These are phyloP conservation scores for Trichoderma atroviride DNA, from an alignment of 2,329 filamentous ascomycete genomes.

Conservation along the genomic window DNA sequence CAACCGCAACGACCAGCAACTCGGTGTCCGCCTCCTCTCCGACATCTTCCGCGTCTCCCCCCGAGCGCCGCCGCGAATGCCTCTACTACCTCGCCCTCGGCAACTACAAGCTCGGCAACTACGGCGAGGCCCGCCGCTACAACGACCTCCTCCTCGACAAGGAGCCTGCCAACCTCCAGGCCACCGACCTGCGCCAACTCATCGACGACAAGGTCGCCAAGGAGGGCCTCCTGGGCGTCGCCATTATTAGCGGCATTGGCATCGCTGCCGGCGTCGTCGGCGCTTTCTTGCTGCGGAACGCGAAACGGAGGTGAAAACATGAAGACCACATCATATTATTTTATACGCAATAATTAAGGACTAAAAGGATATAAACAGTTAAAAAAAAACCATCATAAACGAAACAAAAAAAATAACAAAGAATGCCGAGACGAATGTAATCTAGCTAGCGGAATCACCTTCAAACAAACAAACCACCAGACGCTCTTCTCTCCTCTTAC, in stretches of 20 bases:
- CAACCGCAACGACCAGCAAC: constrained; percentile 82
- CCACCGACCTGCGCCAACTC: constrained; percentile 78
- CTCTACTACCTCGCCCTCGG: constrained; percentile 97
- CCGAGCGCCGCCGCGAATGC: constrained; percentile 93
- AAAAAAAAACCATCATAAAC: neutral
- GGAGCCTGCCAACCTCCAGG: constrained; percentile 90
- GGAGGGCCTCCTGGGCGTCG: constrained; percentile 91
- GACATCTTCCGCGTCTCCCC: constrained; percentile 92
- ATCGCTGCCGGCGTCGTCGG: constrained; percentile 93
- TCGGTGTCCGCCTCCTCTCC: constrained; percentile 88
- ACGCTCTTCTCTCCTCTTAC: neutral
- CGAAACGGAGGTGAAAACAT: constrained; percentile 56
- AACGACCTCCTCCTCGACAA: constrained; percentile 91
- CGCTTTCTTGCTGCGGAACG: constrained; percentile 79
- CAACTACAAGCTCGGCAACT: constrained; percentile 98
- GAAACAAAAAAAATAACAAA: neutral
- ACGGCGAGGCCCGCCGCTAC: constrained; percentile 89
- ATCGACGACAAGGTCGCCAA: constrained; percentile 96
- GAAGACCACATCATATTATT: neutral
- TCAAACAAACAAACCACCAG: neutral
- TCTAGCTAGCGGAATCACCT: neutral
- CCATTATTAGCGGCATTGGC: constrained; percentile 90
- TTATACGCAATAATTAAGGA: neutral
- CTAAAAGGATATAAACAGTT: constrained; percentile 25
- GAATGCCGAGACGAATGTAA: neutral